Conservation (phyloP, 1,139 yeast genomes). For the Casaregolazyma suthepensis region DNA sequence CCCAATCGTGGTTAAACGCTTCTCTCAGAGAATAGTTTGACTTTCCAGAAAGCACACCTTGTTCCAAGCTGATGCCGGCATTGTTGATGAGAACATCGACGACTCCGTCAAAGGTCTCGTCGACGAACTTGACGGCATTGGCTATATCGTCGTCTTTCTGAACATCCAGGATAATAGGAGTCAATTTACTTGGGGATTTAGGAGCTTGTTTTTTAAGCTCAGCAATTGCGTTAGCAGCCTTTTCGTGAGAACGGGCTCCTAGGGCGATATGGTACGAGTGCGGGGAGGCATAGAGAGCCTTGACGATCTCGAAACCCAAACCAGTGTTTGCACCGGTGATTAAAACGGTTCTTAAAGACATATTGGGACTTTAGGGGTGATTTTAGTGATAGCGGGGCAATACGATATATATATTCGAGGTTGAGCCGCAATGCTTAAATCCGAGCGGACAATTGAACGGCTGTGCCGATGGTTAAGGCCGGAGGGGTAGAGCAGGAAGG, state of each 20-base stretch:
- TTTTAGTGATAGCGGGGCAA: neutral
- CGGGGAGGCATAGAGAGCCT: constrained; percentile 21
- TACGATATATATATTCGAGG: neutral
- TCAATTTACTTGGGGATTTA: constrained; percentile 15
- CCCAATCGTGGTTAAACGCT: neutral
- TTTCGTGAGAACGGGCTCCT: constrained; percentile 18
- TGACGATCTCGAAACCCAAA: constrained; percentile 31
- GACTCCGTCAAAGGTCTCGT: constrained; percentile 20
- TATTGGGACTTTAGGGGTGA: neutral
- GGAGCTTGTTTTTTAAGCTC: constrained; percentile 23
- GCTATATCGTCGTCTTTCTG: neutral
- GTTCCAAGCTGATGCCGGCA: constrained; percentile 35
- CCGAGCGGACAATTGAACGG: neutral
- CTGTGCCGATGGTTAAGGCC: neutral
- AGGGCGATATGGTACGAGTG: constrained; percentile 31
- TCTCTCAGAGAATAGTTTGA: neutral
- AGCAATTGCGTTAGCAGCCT: constrained; percentile 18
- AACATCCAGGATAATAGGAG: constrained; percentile 10
- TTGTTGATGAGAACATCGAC: constrained; percentile 49
- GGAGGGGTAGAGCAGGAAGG: neutral
- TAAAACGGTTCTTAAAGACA: constrained; percentile 17
- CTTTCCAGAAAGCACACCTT: neutral
- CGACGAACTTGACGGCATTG: neutral
- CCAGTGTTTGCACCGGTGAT: constrained; percentile 34
- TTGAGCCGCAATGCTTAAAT: neutral